Base-by-base conservation (phyloP, 192 early-diverging fungal species). In the Coemansia sp. region DNA sequence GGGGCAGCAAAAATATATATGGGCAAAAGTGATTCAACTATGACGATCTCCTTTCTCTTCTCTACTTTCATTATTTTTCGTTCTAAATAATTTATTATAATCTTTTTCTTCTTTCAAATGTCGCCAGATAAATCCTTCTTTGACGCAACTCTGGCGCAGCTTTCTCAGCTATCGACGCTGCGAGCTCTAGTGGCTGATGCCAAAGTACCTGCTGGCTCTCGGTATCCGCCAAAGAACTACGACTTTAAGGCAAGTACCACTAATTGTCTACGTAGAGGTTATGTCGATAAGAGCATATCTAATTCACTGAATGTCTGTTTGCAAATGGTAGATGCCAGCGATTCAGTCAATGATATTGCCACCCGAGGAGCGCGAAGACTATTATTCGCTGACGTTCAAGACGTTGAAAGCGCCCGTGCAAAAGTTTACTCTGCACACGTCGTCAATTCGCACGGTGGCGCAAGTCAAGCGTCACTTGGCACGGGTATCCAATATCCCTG, bases 401-500 rank as follows among this genome's bases (percentile, higher is more conserved):
- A 81, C 78, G 33, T 68, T 81, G 8, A 76, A 73, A 55, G 67
- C 78, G 14, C 78, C 78, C 5, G 74, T 81, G 47, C 66, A 74
- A 63, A 81, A 76, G 66, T 81, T 72, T 38, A 81, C 78, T 19
- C 64, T 81, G 66, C 74, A 76, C 37, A 72, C 70, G 26, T 76
- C 78, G 16, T 75, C 73, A 0, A 66, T 81, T 2, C 73, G 73
- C 19, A 81, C 73, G 3, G 78, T 81, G 35, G 67, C 73, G 1
- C 78, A 81, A 58, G 78, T 76, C 6, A 81, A 81, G 59, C 57
- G 69, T 10, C 78, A 81, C 47, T 39, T 81, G 47, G 69, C 74
- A 26, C 62, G 68, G 28, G 40, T 81, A 7, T 69, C 74, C 3
- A 76, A 73, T 32, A 76, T 81, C 21, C 70, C 78, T 0, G 70